These are phyloP conservation scores for Phytophthora pisi DNA, from an alignment of 352 stramenopile genomes.

Conservation along the genomic window DNA sequence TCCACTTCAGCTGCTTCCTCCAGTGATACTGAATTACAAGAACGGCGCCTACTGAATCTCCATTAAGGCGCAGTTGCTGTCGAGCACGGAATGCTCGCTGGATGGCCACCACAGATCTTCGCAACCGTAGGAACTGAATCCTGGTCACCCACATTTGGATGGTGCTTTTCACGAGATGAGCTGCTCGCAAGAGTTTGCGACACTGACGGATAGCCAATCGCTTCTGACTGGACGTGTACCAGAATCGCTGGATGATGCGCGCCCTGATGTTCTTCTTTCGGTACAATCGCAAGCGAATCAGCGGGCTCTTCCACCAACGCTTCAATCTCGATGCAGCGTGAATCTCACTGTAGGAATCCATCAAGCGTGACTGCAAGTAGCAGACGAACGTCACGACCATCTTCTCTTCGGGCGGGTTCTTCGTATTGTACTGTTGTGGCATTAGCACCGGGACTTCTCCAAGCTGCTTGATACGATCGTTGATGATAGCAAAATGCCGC, in stretches of 20 bases:
- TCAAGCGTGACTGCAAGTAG: constrained; percentile 94
- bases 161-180: constrained; percentile 53
- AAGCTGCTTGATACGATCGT: constrained; percentile 89
- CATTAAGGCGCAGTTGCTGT: constrained; percentile 25
- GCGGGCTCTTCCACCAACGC: constrained; percentile 71
- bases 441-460: constrained; percentile 93
- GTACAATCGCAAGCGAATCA: constrained; percentile 56
- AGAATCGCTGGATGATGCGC: constrained; percentile 75
- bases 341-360: constrained; percentile 94
- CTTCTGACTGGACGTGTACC: constrained; percentile 82
- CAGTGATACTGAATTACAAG: constrained; percentile 49
- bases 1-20: constrained; percentile 34
- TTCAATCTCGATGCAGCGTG: constrained; percentile 90
- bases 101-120: constrained; percentile 38
- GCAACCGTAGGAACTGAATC: constrained; percentile 35
- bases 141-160: constrained; percentile 35
- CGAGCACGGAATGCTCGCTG: constrained; percentile 43
- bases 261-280: constrained; percentile 65
- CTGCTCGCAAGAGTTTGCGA: constrained; percentile 62
- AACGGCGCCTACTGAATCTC: constrained; percentile 22
- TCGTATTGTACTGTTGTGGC: constrained; percentile 86
- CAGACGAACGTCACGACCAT: constrained; percentile 94
- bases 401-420: constrained; percentile 92
- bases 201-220: constrained; percentile 75
- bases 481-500: constrained; percentile 89